These are phyloP conservation scores for Heritiera fomes DNA, from an alignment of 345 rosid genomes.

Conservation along the genomic window DNA sequence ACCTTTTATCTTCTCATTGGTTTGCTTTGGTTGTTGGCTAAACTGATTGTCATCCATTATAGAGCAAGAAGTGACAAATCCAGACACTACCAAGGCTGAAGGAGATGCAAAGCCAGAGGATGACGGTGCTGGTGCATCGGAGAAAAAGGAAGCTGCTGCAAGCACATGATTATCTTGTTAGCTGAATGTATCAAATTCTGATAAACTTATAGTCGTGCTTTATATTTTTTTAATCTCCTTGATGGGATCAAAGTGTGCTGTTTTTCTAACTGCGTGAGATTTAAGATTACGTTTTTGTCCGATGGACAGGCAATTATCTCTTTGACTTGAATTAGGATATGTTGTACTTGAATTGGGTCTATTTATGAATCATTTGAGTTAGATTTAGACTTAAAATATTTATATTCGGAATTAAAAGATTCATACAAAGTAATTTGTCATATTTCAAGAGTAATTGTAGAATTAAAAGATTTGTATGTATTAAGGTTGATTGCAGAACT, in stretches of 20 bases:
- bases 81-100: slow-evolving; percentile 19
- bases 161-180: slow-evolving; percentile 25
- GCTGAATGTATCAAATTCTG: slow-evolving; percentile 7
- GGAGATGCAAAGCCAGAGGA: slow-evolving; percentile 18
- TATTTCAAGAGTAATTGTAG: no score
- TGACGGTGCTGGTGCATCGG: slow-evolving; percentile 17
- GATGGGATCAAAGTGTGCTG: slow-evolving; percentile 13
- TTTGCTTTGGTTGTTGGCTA: not conserved
- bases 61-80: slow-evolving; percentile 29
- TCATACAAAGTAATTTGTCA: no score
- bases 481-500: no score
- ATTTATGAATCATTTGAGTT: no score
- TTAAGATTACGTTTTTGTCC: slow-evolving; percentile 4
- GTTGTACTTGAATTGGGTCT: not conserved
- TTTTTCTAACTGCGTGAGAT: slow-evolving; percentile 18
- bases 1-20: not conserved
- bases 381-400: no score
- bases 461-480: no score
- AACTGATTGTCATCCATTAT: not conserved
- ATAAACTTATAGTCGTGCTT: not conserved
- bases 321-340: slow-evolving; percentile 22
- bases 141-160: slow-evolving; percentile 24
- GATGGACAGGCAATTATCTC: not conserved
- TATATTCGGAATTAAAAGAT: no score
- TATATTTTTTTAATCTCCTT: slow-evolving; percentile 12